phyloP scores from a whole-genome alignment of 495 filamentous ascomycete species.

The Penicillium dipodomyicola region DNA sequence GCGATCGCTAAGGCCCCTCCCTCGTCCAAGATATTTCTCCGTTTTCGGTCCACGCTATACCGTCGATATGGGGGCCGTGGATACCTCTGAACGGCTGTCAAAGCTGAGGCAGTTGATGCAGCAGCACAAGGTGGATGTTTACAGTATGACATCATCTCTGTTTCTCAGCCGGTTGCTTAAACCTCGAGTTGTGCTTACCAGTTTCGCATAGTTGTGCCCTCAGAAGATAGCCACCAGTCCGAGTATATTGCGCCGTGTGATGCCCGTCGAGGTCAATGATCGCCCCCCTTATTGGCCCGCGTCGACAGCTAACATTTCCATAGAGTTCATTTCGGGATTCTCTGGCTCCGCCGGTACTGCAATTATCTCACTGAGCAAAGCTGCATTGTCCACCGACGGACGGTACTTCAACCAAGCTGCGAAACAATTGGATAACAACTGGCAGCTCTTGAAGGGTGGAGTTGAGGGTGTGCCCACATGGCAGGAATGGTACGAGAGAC shows the following conservation, averaged over 20 bases:
- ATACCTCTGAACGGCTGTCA: slow-evolving; percentile 75
- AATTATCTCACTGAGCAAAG: slow-evolving; percentile 80
- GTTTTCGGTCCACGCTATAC: slow-evolving; percentile 35
- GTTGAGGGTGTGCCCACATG: slow-evolving; percentile 92
- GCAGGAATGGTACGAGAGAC: slow-evolving; percentile 78
- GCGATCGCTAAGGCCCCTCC: slow-evolving; percentile 34
- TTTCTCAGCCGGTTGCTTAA: not conserved
- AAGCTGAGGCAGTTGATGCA: slow-evolving; percentile 85
- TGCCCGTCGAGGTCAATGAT: slow-evolving; percentile 70
- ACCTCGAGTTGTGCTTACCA: slow-evolving; percentile 18
- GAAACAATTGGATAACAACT: slow-evolving; percentile 90
- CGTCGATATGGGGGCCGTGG: slow-evolving; percentile 76
- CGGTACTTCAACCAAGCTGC: slow-evolving; percentile 97
- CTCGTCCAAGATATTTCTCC: slow-evolving; percentile 38
- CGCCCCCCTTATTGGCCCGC: slow-evolving; percentile 1
- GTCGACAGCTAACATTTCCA: slow-evolving; percentile 16
- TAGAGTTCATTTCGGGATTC: slow-evolving; percentile 89
- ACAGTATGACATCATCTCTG: slow-evolving; percentile 62
- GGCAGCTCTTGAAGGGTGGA: slow-evolving; percentile 89
- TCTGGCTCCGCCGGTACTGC: slow-evolving; percentile 93
- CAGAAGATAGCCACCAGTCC: slow-evolving; percentile 95
- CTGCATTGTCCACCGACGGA: slow-evolving; percentile 90
- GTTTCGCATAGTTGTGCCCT: slow-evolving; percentile 75
- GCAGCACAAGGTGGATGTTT: slow-evolving; percentile 82
- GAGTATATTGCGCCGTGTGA: slow-evolving; percentile 97